phyloP scores from a whole-genome alignment of 768 basidiomycete genomes.

The Fomitopsis pulvina region DNA sequence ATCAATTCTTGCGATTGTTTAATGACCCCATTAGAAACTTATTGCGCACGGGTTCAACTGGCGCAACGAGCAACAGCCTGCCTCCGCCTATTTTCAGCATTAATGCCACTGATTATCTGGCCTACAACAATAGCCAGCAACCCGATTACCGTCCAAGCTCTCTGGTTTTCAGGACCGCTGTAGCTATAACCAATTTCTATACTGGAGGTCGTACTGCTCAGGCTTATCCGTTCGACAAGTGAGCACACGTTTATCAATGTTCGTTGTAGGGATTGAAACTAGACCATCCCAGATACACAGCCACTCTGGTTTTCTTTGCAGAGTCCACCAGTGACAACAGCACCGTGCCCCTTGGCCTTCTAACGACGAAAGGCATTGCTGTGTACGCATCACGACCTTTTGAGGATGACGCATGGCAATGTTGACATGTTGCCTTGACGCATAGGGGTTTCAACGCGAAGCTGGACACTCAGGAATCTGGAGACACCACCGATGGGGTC shows the following conservation, averaged over 20 bases:
- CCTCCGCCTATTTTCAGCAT: slow-evolving; percentile 8
- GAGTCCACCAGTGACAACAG: slow-evolving; percentile 4
- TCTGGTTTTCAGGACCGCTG: slow-evolving; percentile 9
- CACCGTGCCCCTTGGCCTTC: slow-evolving; percentile 7
- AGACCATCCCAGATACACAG: slow-evolving; percentile 2
- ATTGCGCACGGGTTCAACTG: slow-evolving; percentile 1
- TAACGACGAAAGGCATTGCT: slow-evolving; percentile 9
- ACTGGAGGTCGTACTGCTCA: slow-evolving; percentile 8
- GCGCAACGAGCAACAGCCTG: background rate
- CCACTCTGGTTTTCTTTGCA: slow-evolving; percentile 9
- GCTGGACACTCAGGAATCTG: background rate
- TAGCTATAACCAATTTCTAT: slow-evolving; percentile 8
- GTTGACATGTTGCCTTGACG: background rate
- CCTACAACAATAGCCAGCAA: slow-evolving; percentile 1
- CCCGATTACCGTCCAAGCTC: slow-evolving; percentile 7
- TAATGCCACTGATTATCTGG: slow-evolving; percentile 5
- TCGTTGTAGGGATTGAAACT: background rate
- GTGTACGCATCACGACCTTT: slow-evolving; percentile 4
- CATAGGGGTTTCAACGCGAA: slow-evolving; percentile 10
- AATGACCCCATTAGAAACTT: slow-evolving; percentile 11
- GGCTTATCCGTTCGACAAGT: slow-evolving; percentile 14
- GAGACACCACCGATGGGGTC: background rate
- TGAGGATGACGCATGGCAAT: background rate
- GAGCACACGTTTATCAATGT: background rate
- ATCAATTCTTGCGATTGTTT: no score